Evolutionary conservation across 441 rosid species (phyloP).

Genomic region (Arabidopsis hybrid): DNA sequence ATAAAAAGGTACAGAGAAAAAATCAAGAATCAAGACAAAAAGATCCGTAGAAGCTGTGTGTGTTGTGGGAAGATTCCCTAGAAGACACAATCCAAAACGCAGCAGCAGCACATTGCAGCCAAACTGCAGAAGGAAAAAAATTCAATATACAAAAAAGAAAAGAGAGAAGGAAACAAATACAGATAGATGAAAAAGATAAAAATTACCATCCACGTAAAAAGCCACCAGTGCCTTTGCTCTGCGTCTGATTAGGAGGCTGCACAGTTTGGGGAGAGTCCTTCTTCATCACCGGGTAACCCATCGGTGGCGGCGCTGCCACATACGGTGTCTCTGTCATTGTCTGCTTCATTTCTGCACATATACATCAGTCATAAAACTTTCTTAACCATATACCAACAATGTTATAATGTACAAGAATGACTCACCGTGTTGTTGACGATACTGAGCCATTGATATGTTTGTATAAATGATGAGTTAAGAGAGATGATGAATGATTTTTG

Average conservation of each 20-base stretch:
- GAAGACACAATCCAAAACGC: conserved; percentile 42
- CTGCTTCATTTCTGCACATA: conserved; percentile 36
- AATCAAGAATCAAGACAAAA: background rate
- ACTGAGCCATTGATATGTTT: conserved; percentile 15
- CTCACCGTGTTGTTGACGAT: conserved; percentile 23
- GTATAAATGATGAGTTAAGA: background rate
- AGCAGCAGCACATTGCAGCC: conserved; percentile 39
- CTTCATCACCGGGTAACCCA: conserved; percentile 28
- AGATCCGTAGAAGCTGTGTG: background rate
- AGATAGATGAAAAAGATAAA: background rate
- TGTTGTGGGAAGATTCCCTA: background rate
- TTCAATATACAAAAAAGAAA: background rate
- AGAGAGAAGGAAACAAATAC: no score
- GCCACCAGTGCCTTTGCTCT: conserved; percentile 38
- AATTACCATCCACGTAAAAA: conserved; percentile 35
- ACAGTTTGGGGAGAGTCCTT: conserved; percentile 25
- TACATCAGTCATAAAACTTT: no score
- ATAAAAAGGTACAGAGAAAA: background rate
- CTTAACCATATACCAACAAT: background rate
- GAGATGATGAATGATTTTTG: conserved; percentile 11
- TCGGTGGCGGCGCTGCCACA: conserved; percentile 25
- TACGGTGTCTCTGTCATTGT: conserved; percentile 19
- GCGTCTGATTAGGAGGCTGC: conserved; percentile 17
- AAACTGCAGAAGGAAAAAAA: conserved; percentile 24
- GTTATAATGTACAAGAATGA: background rate